Evolutionary conservation across 305 asterid genomes (phyloP).

Genomic region (Coffea humblotiana): DNA sequence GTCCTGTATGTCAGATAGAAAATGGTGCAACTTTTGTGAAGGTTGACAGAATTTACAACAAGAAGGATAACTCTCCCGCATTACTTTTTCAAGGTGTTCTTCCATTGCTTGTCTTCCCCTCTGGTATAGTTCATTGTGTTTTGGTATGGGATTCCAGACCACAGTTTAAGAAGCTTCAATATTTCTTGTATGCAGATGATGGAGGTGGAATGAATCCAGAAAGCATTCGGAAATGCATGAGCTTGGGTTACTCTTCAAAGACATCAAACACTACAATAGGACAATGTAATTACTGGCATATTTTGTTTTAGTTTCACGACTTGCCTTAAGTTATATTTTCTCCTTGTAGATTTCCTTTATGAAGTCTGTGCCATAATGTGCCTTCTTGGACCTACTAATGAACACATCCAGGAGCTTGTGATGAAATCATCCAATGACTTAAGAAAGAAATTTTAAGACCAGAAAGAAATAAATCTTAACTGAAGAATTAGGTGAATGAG

Average conservation of each 20-base stretch:
- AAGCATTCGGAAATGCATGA: conserved; percentile 85
- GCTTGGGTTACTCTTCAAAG: conserved; percentile 95
- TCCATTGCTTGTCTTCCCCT: conserved; percentile 6
- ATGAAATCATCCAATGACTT: neutral
- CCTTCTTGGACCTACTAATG: neutral
- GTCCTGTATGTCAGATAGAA: conserved; percentile 42
- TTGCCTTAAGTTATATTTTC: neutral
- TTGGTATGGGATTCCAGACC: neutral
- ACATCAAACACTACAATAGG: conserved; percentile 81
- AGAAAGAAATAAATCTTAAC: neutral
- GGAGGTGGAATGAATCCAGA: conserved; percentile 99
- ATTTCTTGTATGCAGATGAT: conserved; percentile 58
- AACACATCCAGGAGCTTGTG: neutral
- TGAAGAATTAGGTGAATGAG: neutral
- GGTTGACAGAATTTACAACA: conserved; percentile 64
- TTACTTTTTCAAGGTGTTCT: conserved; percentile 74
- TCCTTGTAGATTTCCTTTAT: neutral
- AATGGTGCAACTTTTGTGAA: conserved; percentile 85
- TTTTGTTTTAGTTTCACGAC: neutral
- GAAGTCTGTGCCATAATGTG: neutral
- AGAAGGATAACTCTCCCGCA: conserved; percentile 85
- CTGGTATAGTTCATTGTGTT: neutral
- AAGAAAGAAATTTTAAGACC: neutral
- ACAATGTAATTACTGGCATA: conserved; percentile 50
- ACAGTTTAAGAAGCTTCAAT: conserved; percentile 5